Base-by-base conservation (phyloP, 164 flowering plant species). In the Euptelea pleiosperma region DNA sequence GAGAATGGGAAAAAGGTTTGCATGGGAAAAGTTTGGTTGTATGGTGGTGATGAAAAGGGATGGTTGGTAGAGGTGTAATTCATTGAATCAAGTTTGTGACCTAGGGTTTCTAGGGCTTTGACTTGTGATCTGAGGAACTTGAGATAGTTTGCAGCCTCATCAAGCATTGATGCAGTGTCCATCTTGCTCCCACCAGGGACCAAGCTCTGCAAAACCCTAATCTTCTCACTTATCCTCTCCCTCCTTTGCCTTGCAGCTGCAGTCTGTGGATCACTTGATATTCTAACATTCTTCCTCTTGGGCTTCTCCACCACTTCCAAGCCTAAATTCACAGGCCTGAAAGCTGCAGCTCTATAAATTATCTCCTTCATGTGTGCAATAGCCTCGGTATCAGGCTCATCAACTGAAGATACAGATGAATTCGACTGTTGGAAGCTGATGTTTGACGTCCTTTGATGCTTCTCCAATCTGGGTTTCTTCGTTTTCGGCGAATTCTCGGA, bases 131-230 rank as follows among this genome's bases (percentile, higher is more conserved):
- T 83, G 0, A 94, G 72, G 62, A 86, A 94, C 79, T 79, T 90
- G 67, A 94, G 91, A 63, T 94, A 91, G 51, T 81, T 94, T 24
- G 97, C 97, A 63, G 99, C 99, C 55, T 94, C 99, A 63, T 94
- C 99, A 54, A 94, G 97, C 97, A 94, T 94, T 22, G 97, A 79
- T 35, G 99, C 99, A 34, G 99, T 94, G 59, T 94, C 99, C 97
- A 94, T 94, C 75, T 94, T 94, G 68, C 57, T 79, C 12, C 96
- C 99, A 36, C 99, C 96, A 22, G 99, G 99, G 14, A 94, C 96
- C 34, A 94, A 64, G 73, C 70, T 78, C 48, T 91, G 97, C 79
- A 94, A 61, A 64, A 85, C 86, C 69, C 97, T 81, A 56, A 94
- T 87, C 37, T 87, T 82, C 47, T 94, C 96, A 58, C 99, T 88